Conservation (phyloP, 345 rosid species). For the Citropsis articulata region DNA sequence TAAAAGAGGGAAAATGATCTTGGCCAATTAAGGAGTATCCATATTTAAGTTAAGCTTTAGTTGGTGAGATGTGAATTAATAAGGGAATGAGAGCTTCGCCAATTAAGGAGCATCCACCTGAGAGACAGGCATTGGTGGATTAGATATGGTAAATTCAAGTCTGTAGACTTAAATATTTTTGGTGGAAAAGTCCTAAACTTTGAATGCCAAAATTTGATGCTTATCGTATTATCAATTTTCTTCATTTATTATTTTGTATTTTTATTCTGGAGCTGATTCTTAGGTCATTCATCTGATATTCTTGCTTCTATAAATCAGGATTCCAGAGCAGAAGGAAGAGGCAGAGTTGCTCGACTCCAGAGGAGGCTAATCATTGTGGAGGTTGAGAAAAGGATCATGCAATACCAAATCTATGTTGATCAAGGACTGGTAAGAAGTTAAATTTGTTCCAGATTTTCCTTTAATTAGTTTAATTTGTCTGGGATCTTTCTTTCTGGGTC, state of each 20-base stretch:
- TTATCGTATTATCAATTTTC: neutral
- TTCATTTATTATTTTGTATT: neutral
- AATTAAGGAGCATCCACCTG: no score
- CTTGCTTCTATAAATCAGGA: conserved; percentile 49
- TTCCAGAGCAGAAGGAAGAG: conserved; percentile 86
- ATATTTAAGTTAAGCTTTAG: no score
- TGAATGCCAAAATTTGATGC: neutral
- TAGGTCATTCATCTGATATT: neutral
- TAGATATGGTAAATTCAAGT: neutral
- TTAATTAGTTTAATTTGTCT: conserved; percentile 31
- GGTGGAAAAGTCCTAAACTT: neutral
- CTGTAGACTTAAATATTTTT: neutral
- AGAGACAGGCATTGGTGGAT: no score
- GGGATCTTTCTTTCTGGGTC: neutral
- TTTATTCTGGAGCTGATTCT: neutral
- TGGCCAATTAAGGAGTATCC: no score
- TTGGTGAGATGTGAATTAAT: no score
- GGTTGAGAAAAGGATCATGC: conserved; percentile 79
- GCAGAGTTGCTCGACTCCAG: conserved; percentile 72
- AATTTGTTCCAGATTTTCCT: neutral
- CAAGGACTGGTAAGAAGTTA: conserved; percentile 70
- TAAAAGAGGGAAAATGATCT: no score
- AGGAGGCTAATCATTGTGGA: conserved; percentile 84
- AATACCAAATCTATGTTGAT: conserved; percentile 65
- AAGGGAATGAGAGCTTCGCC: no score